Percentiles rank a stretch among this genome's conserved stretches.
These are phyloP conservation scores for Austroboletus festivus DNA, from an alignment of 768 basidiomycete genomes.

Conservation along the genomic window DNA sequence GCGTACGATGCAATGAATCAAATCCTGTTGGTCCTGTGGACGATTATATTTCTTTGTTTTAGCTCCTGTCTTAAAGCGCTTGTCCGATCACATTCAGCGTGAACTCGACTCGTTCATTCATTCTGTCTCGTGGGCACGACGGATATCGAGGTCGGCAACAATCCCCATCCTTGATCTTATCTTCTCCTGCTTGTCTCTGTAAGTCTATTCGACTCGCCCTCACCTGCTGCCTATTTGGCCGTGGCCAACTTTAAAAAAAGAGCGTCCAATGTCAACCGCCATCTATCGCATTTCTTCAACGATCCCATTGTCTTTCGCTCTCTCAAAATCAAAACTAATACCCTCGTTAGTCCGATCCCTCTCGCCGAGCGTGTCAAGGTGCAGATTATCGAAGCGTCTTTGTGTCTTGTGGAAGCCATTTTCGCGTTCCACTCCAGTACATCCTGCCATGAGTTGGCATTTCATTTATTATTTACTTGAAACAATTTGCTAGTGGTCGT, in stretches of 20 bases:
- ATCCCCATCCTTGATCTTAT: conserved; percentile 24
- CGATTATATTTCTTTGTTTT: background rate
- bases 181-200: conserved; percentile 21
- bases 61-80: background rate
- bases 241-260: conserved; percentile 21
- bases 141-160: too few relatives aligned
- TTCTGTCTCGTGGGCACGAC: too few relatives aligned
- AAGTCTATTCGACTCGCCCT: conserved; percentile 21
- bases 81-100: too few relatives aligned
- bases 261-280: conserved; percentile 36
- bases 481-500: background rate
- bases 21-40: conserved; percentile 15
- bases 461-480: conserved; percentile 12
- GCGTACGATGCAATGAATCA: conserved; percentile 19
- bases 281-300: conserved; percentile 36
- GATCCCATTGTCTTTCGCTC: conserved; percentile 38
- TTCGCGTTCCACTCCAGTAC: conserved; percentile 47
- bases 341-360: too few relatives aligned
- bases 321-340: conserved; percentile 41
- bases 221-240: conserved; percentile 19
- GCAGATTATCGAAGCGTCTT: conserved; percentile 36
- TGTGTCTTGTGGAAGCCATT: conserved; percentile 32
- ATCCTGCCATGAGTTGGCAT: conserved; percentile 8
- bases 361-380: conserved; percentile 30
- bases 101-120: too few relatives aligned